Percentiles rank a stretch among this genome's conserved stretches.
Evolutionary conservation across 2,329 filamentous ascomycete genomes (phyloP).

Genomic region (Apiospora hydei): DNA sequence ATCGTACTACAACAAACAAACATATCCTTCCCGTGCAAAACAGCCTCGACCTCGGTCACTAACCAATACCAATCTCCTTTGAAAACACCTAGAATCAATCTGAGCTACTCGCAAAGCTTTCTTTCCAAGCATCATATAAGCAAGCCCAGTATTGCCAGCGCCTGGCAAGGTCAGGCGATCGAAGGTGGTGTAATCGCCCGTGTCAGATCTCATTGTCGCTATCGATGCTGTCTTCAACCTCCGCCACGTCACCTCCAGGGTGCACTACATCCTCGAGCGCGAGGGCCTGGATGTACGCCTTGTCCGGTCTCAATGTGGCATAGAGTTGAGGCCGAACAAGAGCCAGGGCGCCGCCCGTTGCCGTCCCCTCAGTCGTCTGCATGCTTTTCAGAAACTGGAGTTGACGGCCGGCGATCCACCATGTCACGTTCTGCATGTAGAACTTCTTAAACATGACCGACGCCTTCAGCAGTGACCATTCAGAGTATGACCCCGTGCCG

Average conservation of each 20-base stretch:
- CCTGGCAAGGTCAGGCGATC: neutral
- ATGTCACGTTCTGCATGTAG: neutral
- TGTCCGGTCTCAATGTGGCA: constrained; percentile 46
- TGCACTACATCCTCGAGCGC: neutral
- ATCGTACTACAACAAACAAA: neutral
- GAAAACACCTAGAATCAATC: neutral
- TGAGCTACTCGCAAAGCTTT: neutral
- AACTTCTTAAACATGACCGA: constrained; percentile 21
- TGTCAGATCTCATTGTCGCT: constrained; percentile 2
- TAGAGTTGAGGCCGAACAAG: constrained; percentile 39
- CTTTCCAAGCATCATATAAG: too few species aligned
- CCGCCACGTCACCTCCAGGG: neutral
- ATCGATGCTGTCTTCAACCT: neutral
- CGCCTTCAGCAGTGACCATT: constrained; percentile 22
- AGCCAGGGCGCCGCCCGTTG: neutral
- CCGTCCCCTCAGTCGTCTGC: neutral
- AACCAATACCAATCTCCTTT: neutral
- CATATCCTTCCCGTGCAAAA: neutral
- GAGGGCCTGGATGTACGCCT: constrained; percentile 26
- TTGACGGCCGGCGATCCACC: constrained; percentile 22
- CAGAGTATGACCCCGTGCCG: neutral
- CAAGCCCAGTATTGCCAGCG: neutral
- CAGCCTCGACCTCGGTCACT: neutral
- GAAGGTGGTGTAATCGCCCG: neutral
- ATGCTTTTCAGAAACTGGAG: constrained; percentile 14